Evolutionary conservation across 1,284 basidiomycete species (phyloP), one percentile per base, ranked within the genome.

Genomic region (Ustilago sp.): DNA sequence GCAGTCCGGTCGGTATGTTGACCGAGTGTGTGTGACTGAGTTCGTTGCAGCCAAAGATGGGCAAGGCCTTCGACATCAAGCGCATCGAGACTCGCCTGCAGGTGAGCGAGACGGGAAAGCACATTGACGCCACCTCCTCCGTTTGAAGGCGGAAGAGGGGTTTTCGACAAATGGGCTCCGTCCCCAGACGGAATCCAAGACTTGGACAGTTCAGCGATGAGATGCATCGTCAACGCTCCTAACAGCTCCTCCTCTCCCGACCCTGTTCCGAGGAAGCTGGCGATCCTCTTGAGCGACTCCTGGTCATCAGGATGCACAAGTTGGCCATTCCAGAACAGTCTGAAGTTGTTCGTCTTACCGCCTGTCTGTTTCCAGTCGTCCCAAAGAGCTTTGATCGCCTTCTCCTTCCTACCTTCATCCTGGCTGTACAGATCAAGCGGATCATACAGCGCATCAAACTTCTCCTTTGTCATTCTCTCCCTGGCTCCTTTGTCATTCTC

Each of bases 11-110:
- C n/a, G 35, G 55, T 2, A 8, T 43, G 15, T 6, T 41, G 23
- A 15, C 75, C 70, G n/a, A 77, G 69, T 1, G 23, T 35, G 38
- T 65, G 51, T 0, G 67, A 70, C 47, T 61, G 61, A 17, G 68
- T 74, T 35, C 59, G 59, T 3, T 57, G 43, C 31, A 61, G 59
- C 75, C 75, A 77, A 51, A 64, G 58, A 12, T 63, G 58, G 3
- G 75, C 87, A 19, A 94, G 87, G 0, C 93, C 93, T 83, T 94
- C 93, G 68, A 96, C 92, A 83, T 95, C 94, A 55, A 93, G 89
- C 13, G 89, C 87, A 81, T 96, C 94, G 28, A 97, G 90, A 1
- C 89, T 89, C n/a, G 91, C 89, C 84, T 96, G 94, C 1, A 94
- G 89, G 15, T 83, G 83, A 4, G 90, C 89, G 53, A 96, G 88